Conservation (phyloP, 2,329 filamentous ascomycete species). For the Beauveria australis region DNA sequence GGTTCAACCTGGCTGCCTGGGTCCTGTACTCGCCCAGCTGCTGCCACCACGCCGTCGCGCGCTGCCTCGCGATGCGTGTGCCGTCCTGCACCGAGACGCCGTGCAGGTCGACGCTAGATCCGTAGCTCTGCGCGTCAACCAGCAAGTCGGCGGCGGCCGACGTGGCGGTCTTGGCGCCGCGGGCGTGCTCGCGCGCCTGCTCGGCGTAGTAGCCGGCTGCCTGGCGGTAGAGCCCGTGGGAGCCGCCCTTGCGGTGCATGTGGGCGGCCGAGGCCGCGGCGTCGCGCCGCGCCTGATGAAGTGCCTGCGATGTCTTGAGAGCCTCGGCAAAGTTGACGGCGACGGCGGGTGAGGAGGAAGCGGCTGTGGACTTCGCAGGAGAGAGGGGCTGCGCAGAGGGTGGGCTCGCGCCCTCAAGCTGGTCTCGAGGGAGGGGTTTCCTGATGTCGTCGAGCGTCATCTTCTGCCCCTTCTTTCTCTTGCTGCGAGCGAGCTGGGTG, state of each 20-base stretch:
- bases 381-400: neutral
- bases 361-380: constrained; percentile 4
- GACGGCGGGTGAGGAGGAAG: constrained; percentile 2
- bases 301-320: constrained; percentile 19
- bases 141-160: constrained; percentile 62
- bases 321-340: constrained; percentile 21
- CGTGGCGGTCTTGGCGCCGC: constrained; percentile 47
- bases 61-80: constrained; percentile 64
- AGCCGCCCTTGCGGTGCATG: constrained; percentile 45
- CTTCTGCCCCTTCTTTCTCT: constrained; percentile 27
- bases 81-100: constrained; percentile 75
- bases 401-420: constrained; percentile 19
- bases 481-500: constrained; percentile 29
- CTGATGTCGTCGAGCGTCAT: constrained; percentile 31
- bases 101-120: constrained; percentile 65
- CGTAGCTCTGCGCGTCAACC: constrained; percentile 59
- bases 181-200: constrained; percentile 56
- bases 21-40: constrained; percentile 56
- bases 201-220: constrained; percentile 71
- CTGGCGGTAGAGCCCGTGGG: constrained; percentile 64
- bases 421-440: constrained; percentile 26
- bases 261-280: constrained; percentile 30
- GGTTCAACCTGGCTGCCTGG: constrained; percentile 35
- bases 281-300: constrained; percentile 24
- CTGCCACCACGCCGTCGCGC: constrained; percentile 69